These are phyloP conservation scores for Phoenix dactylifera DNA, from an alignment of 176 grass and related monocot species.

Conservation along the genomic window DNA sequence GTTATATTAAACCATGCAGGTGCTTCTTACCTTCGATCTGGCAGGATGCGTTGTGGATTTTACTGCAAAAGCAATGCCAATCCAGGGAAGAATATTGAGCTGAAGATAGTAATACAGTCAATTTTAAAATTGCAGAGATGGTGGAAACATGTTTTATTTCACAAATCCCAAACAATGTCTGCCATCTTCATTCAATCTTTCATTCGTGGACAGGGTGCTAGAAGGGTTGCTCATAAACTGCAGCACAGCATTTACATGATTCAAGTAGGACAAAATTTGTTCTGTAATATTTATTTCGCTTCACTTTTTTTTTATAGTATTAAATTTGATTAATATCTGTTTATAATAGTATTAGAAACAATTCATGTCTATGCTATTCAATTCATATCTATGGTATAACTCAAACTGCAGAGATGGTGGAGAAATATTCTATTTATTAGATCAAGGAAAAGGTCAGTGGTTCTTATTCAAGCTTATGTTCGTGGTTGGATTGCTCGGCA, in stretches of 20 bases:
- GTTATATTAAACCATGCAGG: slow-evolving; percentile 26
- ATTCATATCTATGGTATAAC: background rate
- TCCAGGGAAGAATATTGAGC: slow-evolving; percentile 21
- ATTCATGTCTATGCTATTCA: background rate
- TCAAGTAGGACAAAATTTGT: slow-evolving; percentile 34
- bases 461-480: slow-evolving; percentile 36
- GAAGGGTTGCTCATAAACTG: slow-evolving; percentile 25
- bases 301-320: background rate
- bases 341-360: too few relatives aligned
- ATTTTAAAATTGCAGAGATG: slow-evolving; percentile 39
- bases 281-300: background rate
- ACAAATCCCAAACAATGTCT: slow-evolving; percentile 16
- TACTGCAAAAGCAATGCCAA: slow-evolving; percentile 5
- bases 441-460: slow-evolving; percentile 30
- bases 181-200: slow-evolving; percentile 46
- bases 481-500: slow-evolving; percentile 38
- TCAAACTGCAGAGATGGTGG: slow-evolving; percentile 65
- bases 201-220: slow-evolving; percentile 32
- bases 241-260: slow-evolving; percentile 21
- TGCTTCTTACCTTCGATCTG: slow-evolving; percentile 25
- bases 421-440: slow-evolving; percentile 37
- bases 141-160: slow-evolving; percentile 40
- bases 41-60: slow-evolving; percentile 13
- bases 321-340: too few relatives aligned
- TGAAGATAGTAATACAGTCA: slow-evolving; percentile 37